Evolutionary conservation across 1,284 basidiomycete genomes (phyloP).

Genomic region (Pseudozyma tsukubaensis): DNA sequence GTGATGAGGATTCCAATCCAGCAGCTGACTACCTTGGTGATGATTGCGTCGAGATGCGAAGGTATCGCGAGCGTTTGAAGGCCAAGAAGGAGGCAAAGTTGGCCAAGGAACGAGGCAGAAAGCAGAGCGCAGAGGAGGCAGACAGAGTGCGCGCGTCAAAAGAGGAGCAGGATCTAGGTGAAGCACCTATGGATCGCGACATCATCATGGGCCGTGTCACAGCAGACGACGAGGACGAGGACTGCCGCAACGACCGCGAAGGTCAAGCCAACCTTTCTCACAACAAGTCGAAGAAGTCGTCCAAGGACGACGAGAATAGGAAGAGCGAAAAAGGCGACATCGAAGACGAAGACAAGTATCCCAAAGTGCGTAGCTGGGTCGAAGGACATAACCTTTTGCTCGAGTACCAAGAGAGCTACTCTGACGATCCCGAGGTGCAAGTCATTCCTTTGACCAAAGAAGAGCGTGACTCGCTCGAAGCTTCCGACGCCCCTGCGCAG

Average conservation of each 20-base stretch:
- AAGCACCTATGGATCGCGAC: constrained; percentile 56
- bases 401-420: constrained; percentile 56
- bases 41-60: constrained; percentile 57
- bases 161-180: constrained; percentile 52
- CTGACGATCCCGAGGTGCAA: constrained; percentile 56
- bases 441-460: constrained; percentile 58
- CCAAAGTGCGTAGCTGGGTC: constrained; percentile 60
- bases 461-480: constrained; percentile 45
- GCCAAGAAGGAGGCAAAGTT: constrained; percentile 28
- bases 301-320: not conserved
- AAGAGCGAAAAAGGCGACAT: constrained; percentile 1
- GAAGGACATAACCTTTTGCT: constrained; percentile 64
- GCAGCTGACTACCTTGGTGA: constrained; percentile 65
- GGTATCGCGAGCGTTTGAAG: constrained; percentile 43
- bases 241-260: constrained; percentile 35
- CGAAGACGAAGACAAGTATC: constrained; percentile 43
- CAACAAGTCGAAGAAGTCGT: not conserved
- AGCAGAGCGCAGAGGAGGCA: constrained; percentile 26
- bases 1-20: constrained; percentile 54
- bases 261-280: constrained; percentile 28
- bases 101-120: constrained; percentile 14
- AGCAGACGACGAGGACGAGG: constrained; percentile 46
- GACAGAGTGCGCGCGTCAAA: constrained; percentile 16
- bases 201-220: constrained; percentile 38
- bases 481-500: constrained; percentile 50